phyloP scores from a whole-genome alignment of 352 stramenopile species.

The Phytophthora quininea region DNA sequence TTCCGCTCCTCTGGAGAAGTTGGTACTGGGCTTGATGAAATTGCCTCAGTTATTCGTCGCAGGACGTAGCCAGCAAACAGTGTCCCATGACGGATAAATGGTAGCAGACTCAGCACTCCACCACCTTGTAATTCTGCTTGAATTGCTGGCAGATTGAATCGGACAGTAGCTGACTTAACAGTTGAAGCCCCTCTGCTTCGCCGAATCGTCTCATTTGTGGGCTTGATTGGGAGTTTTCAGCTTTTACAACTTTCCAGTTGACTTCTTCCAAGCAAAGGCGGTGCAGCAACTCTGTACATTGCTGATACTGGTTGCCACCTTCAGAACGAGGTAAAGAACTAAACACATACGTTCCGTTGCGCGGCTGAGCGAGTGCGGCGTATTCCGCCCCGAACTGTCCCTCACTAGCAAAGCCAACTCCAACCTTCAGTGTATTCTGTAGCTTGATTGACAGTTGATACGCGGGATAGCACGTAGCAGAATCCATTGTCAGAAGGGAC shows the following conservation, averaged over 20 bases:
- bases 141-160: constrained; percentile 58
- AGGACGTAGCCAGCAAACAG: constrained; percentile 66
- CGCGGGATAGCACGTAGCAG: constrained; percentile 49
- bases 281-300: constrained; percentile 25
- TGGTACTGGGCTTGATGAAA: constrained; percentile 42
- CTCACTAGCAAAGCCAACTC: constrained; percentile 42
- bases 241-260: constrained; percentile 53
- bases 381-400: constrained; percentile 49
- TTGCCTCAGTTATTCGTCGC: constrained; percentile 44
- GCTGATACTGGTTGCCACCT: constrained; percentile 13
- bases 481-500: constrained; percentile 68
- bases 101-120: constrained; percentile 74
- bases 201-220: constrained; percentile 48
- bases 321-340: constrained; percentile 35
- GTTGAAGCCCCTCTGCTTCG: constrained; percentile 55
- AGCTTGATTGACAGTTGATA: constrained; percentile 49
- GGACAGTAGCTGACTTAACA: constrained; percentile 54
- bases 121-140: constrained; percentile 70
- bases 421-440: constrained; percentile 42
- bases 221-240: constrained; percentile 45
- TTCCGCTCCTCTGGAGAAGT: constrained; percentile 55
- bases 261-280: constrained; percentile 50
- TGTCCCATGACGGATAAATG: constrained; percentile 73
- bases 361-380: constrained; percentile 22
- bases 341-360: constrained; percentile 36